phyloP scores from a whole-genome alignment of 768 basidiomycete genomes.

The Lactifluus volemus region DNA sequence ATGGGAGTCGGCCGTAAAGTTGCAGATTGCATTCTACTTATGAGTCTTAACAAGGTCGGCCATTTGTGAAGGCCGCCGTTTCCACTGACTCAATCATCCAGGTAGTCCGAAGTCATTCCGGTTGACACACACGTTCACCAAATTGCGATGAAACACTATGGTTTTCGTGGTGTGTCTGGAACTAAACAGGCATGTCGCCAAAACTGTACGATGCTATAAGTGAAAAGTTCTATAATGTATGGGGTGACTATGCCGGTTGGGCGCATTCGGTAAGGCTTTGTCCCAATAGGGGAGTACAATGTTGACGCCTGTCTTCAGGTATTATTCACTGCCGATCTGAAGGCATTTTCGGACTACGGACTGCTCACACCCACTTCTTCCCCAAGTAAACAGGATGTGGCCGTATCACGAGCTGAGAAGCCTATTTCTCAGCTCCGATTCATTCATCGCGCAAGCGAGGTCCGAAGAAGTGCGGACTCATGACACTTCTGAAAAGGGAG shows the following conservation, averaged over 20 bases:
- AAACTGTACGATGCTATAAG: conserved; percentile 70
- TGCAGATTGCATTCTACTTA: conserved; percentile 87
- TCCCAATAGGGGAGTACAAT: not conserved
- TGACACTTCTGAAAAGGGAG: not conserved
- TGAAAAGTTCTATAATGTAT: conserved; percentile 47
- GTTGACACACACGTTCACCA: conserved; percentile 95
- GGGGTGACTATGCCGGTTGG: conserved; percentile 89
- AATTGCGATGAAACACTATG: conserved; percentile 76
- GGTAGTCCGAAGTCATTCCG: conserved; percentile 75
- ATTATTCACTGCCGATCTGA: conserved; percentile 67
- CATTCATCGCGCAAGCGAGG: not conserved
- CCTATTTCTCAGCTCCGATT: not conserved
- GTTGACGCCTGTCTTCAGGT: conserved; percentile 36
- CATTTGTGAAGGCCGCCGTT: not conserved
- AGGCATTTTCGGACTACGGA: conserved; percentile 56
- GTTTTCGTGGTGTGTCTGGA: conserved; percentile 40
- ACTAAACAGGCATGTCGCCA: conserved; percentile 61
- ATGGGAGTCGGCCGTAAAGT: conserved; percentile 95
- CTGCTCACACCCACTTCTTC: conserved; percentile 24
- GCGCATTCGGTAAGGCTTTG: conserved; percentile 59
- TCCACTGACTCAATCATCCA: not conserved
- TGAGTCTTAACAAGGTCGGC: conserved; percentile 83
- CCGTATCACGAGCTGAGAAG: not conserved
- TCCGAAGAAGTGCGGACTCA: not conserved
- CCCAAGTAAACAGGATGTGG: not conserved